Conservation (phyloP, 2,329 filamentous ascomycete genomes). For the Aquanectria penicillioides region DNA sequence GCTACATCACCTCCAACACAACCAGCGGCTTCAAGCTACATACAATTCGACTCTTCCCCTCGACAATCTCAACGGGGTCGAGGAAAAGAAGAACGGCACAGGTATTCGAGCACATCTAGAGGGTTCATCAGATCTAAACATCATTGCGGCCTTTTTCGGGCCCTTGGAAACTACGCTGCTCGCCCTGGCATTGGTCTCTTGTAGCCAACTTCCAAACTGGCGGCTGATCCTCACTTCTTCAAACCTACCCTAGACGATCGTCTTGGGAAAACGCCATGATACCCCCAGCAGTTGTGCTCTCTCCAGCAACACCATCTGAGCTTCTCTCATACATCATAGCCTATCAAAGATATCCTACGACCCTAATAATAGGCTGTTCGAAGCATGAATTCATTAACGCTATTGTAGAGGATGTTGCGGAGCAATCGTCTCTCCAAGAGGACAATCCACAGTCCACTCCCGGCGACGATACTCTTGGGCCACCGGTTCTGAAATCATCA, state of each 20-base stretch:
- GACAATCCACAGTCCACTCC: neutral
- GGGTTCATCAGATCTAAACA: too few species aligned
- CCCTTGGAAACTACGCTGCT: neutral
- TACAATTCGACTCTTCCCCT: too few species aligned
- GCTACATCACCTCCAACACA: too few species aligned
- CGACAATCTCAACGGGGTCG: neutral
- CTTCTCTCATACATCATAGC: conserved; percentile 73
- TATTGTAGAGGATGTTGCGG: conserved; percentile 59
- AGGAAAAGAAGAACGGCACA: neutral
- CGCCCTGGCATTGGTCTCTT: neutral
- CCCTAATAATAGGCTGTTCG: conserved; percentile 76
- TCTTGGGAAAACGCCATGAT: conserved; percentile 22
- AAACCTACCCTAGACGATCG: conserved; percentile 27
- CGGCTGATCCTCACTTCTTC: neutral
- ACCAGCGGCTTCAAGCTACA: too few species aligned
- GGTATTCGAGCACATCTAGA: too few species aligned
- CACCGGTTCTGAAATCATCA: conserved; percentile 66
- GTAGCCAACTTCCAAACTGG: neutral
- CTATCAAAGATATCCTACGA: conserved; percentile 66
- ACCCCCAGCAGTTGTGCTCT: conserved; percentile 55
- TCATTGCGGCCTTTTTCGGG: too few species aligned
- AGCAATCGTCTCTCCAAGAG: conserved; percentile 30
- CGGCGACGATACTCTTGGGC: neutral
- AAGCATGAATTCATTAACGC: conserved; percentile 71
- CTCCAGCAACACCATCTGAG: conserved; percentile 65